Base-by-base conservation (phyloP, 192 early-diverging fungal species). In the Geranomyces michiganensis region DNA sequence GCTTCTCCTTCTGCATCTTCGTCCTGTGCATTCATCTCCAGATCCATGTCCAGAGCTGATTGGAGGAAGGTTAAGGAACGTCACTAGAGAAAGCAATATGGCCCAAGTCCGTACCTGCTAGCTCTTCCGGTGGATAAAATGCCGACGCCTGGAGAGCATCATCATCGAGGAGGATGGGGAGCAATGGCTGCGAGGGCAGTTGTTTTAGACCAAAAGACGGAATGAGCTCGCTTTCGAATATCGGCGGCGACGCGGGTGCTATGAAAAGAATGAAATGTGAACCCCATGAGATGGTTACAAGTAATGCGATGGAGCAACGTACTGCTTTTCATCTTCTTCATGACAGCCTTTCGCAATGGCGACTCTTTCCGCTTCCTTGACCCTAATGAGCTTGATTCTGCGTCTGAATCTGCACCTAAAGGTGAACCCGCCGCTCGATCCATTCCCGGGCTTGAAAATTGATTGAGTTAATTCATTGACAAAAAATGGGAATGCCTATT, bases 331-430 rank as follows among this genome's bases (percentile, higher is more conserved):
- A 74, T 56, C 45, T 68, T 75, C 53, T 75, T 75, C 3, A 19
- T 30, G 17, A 66, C 19, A 30, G 56, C 17, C 17, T 75, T 68
- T 14, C 73, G 29, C 19, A 69, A 53, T 21, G 73, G 67, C 31
- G 73, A 62, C 27, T 68, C 56, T 43, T 71, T 55, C 22, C 68
- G 15, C 59, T 45, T 24, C 27, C 26, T 56, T 27, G 51, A 33
- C 43, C 17, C 43, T 14, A 59, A 33, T 22, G 19, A 47, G 12
- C 51, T 29, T 32, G 63, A 74, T 24, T 80, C 78, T 10, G 53
- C 56, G 10, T 79, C 78, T 4, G 78, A 80, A n/a, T 80, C 78
- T 7, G 67, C 56, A 46, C 64, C 47, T 17, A 67, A 43, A 1
- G 78, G 74, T 12, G 78, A 80, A 14, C 74, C 29, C 14, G 70